Percentiles rank a stretch among this genome's conserved stretches.
These are phyloP conservation scores for Coleophoma eucalyptorum DNA, from an alignment of 2,329 filamentous ascomycete species.

Conservation along the genomic window DNA sequence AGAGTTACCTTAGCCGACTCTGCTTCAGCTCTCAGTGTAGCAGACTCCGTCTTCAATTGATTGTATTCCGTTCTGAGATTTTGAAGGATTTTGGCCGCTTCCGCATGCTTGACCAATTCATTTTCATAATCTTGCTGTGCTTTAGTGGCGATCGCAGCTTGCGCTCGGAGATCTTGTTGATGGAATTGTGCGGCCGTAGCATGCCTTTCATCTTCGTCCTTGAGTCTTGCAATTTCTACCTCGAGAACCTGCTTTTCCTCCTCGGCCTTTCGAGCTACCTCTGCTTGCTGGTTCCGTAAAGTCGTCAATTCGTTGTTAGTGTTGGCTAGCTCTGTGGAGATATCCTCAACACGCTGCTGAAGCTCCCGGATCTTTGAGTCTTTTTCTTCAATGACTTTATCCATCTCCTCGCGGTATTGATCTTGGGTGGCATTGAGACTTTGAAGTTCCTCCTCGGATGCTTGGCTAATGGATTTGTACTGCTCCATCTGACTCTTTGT, in stretches of 20 bases:
- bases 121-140: constrained; percentile 95
- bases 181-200: constrained; percentile 78
- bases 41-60: constrained; percentile 73
- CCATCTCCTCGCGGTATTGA: constrained; percentile 83
- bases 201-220: constrained; percentile 79
- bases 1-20: constrained; percentile 81
- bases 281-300: constrained; percentile 76
- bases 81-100: constrained; percentile 85
- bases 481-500: constrained; percentile 79
- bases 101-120: constrained; percentile 91
- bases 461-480: constrained; percentile 84
- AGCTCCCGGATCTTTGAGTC: constrained; percentile 77
- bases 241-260: constrained; percentile 81
- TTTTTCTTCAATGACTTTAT: constrained; percentile 71
- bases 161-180: constrained; percentile 86
- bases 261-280: constrained; percentile 65
- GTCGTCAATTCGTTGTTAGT: constrained; percentile 80
- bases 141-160: constrained; percentile 88
- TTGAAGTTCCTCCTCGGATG: constrained; percentile 81
- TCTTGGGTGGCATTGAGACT: constrained; percentile 78
- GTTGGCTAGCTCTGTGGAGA: constrained; percentile 74
- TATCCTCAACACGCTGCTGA: constrained; percentile 77
- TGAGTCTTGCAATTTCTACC: constrained; percentile 74
- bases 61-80: constrained; percentile 77
- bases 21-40: constrained; percentile 72